A percentile compares a stretch with the other conserved stretches of the same genome.
phyloP scores from a whole-genome alignment of 2,329 filamentous ascomycete species.

The Calonectria pteridis region DNA sequence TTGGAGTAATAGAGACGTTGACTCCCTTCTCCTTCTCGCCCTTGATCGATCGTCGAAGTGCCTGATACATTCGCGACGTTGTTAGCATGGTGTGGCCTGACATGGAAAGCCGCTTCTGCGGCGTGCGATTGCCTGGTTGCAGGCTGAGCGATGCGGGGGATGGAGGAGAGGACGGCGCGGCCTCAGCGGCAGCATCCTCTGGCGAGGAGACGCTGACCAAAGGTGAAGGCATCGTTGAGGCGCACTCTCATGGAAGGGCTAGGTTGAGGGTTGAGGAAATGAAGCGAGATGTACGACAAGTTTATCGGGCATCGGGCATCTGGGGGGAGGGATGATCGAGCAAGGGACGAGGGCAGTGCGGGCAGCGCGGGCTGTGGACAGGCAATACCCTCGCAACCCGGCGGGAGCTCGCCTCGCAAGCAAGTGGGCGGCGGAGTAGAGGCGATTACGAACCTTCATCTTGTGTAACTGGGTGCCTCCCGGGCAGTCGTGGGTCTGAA shows the following conservation, averaged over 20 bases:
- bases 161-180: neutral
- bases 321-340: slow-evolving; percentile 8
- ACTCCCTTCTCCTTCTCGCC: slow-evolving; percentile 85
- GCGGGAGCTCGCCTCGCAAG: neutral
- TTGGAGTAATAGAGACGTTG: slow-evolving; percentile 79
- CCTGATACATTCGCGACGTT: slow-evolving; percentile 66
- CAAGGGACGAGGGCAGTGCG: slow-evolving; percentile 18
- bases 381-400: neutral
- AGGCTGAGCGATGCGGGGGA: slow-evolving; percentile 11
- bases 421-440: slow-evolving; percentile 29
- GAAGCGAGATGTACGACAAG: slow-evolving; percentile 10
- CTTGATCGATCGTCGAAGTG: slow-evolving; percentile 89
- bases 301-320: slow-evolving; percentile 15
- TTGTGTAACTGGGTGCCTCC: slow-evolving; percentile 49
- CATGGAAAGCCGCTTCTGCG: slow-evolving; percentile 24
- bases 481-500: slow-evolving; percentile 44
- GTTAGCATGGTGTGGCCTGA: slow-evolving; percentile 52
- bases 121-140: slow-evolving; percentile 27
- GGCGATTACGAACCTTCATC: slow-evolving; percentile 52
- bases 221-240: slow-evolving; percentile 16
- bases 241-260: slow-evolving; percentile 1
- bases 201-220: neutral
- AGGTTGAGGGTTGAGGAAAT: slow-evolving; percentile 4
- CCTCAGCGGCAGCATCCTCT: neutral
- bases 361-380: slow-evolving; percentile 8